Evolutionary conservation across 2,329 filamentous ascomycete species (phyloP).

Genomic region (Microdochium trichocladiopsis): DNA sequence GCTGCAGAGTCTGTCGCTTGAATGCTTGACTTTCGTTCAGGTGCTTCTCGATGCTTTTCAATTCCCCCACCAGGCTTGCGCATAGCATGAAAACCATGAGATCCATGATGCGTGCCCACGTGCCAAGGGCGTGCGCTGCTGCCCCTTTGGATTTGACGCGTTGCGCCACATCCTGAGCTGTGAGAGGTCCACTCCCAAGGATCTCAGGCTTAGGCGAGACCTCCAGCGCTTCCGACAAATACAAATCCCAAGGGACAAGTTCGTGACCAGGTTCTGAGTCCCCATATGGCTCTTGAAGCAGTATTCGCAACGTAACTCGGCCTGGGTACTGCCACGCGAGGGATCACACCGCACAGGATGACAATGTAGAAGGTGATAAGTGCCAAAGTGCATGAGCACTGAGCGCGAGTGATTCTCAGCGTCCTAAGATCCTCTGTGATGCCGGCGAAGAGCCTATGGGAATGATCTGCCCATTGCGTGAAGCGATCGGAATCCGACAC

Average conservation of each 20-base stretch:
- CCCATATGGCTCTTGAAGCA: not conserved
- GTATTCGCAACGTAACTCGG: not conserved
- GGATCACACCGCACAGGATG: not conserved
- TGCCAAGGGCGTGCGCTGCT: not conserved
- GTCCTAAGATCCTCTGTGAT: too few relatives aligned
- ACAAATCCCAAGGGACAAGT: not conserved
- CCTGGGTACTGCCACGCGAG: not conserved
- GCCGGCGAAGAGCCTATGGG: too few relatives aligned
- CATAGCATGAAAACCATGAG: not conserved
- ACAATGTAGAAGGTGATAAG: not conserved
- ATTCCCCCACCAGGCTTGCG: not conserved
- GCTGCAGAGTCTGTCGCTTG: not conserved
- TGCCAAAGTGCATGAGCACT: not conserved
- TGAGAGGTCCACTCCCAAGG: not conserved
- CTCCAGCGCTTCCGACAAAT: not conserved
- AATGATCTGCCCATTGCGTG: too few relatives aligned
- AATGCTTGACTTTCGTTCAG: not conserved
- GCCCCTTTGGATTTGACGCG: not conserved
- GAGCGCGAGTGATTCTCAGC: not conserved
- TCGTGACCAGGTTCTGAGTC: not conserved
- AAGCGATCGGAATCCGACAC: too few relatives aligned
- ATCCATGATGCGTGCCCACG: not conserved
- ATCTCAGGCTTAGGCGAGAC: not conserved
- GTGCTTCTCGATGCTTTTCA: not conserved
- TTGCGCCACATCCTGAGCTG: not conserved